These are phyloP conservation scores for Thelonectria blattea DNA, from an alignment of 2,329 filamentous ascomycete species.

Conservation along the genomic window DNA sequence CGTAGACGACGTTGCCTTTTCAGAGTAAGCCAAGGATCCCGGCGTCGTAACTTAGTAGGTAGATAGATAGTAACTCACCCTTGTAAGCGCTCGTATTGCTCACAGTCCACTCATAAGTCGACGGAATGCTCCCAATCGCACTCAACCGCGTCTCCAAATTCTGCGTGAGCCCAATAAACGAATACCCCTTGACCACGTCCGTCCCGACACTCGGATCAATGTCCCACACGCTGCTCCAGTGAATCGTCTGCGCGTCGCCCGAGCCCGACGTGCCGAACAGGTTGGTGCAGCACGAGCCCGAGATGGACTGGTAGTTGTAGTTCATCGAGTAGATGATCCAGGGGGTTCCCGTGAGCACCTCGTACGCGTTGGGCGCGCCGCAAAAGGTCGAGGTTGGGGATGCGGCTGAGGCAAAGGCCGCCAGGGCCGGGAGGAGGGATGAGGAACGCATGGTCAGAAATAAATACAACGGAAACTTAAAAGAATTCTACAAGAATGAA, in stretches of 20 bases:
- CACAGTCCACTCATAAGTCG: slow-evolving; percentile 17
- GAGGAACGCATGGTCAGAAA: slow-evolving; percentile 4
- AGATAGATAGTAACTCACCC: background rate
- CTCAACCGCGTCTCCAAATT: slow-evolving; percentile 21
- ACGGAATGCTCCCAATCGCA: slow-evolving; percentile 22
- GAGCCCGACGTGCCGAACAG: slow-evolving; percentile 20
- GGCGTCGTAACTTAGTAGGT: no score
- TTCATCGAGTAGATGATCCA: slow-evolving; percentile 32
- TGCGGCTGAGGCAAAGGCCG: background rate
- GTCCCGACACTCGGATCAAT: slow-evolving; percentile 13
- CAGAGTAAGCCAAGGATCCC: no score
- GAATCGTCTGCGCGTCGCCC: slow-evolving; percentile 2
- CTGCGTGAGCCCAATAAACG: slow-evolving; percentile 26
- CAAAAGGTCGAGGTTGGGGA: slow-evolving; percentile 17
- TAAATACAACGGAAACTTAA: background rate
- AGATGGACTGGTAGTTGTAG: slow-evolving; percentile 27
- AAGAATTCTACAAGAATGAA: background rate
- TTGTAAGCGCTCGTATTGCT: slow-evolving; percentile 26
- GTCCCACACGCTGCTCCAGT: slow-evolving; percentile 28
- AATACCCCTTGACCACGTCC: slow-evolving; percentile 26
- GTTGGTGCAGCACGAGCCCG: slow-evolving; percentile 25
- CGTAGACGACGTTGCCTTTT: slow-evolving; percentile 27
- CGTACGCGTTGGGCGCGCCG: slow-evolving; percentile 23
- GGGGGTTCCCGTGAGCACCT: slow-evolving; percentile 22
- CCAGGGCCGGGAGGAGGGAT: slow-evolving; percentile 1